phyloP scores from a whole-genome alignment of 1,139 yeast species.

The Suhomyces coccinellae region DNA sequence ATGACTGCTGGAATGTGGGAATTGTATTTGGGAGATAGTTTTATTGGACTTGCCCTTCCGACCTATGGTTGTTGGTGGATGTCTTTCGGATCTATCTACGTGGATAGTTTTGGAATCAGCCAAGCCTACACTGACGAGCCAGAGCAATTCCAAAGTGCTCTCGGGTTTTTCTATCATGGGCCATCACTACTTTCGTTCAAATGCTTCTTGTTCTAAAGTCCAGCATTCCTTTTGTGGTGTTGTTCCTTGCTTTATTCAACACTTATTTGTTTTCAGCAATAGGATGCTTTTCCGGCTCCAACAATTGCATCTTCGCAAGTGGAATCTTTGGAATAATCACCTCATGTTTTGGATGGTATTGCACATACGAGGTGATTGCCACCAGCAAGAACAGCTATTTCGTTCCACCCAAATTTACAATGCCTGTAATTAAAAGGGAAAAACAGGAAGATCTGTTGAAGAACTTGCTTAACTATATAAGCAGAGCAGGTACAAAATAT shows the following conservation, averaged over 20 bases:
- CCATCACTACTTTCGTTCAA: constrained; percentile 42
- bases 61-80: constrained; percentile 41
- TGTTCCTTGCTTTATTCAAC: background rate
- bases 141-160: constrained; percentile 33
- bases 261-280: background rate
- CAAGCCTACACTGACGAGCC: constrained; percentile 29
- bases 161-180: constrained; percentile 47
- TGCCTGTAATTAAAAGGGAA: background rate
- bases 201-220: constrained; percentile 43
- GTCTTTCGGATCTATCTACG: constrained; percentile 35
- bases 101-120: constrained; percentile 33
- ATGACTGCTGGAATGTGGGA: constrained; percentile 56
- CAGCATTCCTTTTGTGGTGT: constrained; percentile 42
- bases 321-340: background rate
- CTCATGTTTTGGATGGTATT: background rate
- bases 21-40: constrained; percentile 35
- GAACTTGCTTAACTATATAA: too few species aligned
- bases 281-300: background rate
- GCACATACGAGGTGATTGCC: background rate
- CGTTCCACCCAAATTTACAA: background rate
- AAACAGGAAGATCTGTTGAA: background rate
- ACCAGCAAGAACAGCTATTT: background rate
- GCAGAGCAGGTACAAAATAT: too few species aligned
- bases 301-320: background rate
- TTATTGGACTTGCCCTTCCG: constrained; percentile 38